Conservation (phyloP, 2,329 filamentous ascomycete species). For the Aspergillus novofumigatus region DNA sequence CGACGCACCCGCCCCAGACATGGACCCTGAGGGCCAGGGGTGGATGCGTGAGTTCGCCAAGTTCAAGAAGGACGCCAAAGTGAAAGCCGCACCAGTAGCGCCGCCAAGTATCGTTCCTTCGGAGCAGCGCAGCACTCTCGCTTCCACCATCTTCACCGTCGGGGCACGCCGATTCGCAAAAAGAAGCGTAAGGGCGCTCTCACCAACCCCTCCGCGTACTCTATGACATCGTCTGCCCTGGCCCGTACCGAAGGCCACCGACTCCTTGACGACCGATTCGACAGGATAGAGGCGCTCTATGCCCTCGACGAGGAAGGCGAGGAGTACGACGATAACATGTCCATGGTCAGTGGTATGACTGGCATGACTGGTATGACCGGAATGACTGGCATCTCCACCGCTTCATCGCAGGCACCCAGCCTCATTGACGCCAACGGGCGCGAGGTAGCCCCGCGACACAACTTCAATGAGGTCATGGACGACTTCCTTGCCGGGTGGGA, state of each 20-base stretch:
- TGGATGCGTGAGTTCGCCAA: conserved; percentile 93
- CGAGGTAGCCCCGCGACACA: conserved; percentile 60
- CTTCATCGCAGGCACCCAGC: conserved; percentile 59
- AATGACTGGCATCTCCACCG: conserved; percentile 50
- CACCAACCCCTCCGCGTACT: conserved; percentile 81
- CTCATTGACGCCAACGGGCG: conserved; percentile 36
- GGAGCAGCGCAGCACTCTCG: conserved; percentile 39
- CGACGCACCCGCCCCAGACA: conserved; percentile 37
- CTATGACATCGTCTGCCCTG: conserved; percentile 85
- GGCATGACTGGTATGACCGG: conserved; percentile 59
- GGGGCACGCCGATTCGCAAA: conserved; percentile 62
- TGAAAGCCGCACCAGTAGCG: conserved; percentile 35
- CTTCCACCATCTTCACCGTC: conserved; percentile 50
- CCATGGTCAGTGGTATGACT: conserved; percentile 44
- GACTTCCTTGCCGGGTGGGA: conserved; percentile 72
- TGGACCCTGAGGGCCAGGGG: conserved; percentile 64
- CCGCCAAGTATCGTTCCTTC: conserved; percentile 36
- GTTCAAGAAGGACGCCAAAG: conserved; percentile 75
- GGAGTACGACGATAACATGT: conserved; percentile 50
- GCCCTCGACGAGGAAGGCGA: conserved; percentile 56
- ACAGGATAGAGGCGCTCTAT: conserved; percentile 82
- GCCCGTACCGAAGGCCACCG: conserved; percentile 82
- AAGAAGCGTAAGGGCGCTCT: conserved; percentile 96
- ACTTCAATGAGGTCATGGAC: conserved; percentile 89
- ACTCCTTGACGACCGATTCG: conserved; percentile 84